Conservation (phyloP, 2,329 filamentous ascomycete genomes). For the Nectriaceae sp. region DNA sequence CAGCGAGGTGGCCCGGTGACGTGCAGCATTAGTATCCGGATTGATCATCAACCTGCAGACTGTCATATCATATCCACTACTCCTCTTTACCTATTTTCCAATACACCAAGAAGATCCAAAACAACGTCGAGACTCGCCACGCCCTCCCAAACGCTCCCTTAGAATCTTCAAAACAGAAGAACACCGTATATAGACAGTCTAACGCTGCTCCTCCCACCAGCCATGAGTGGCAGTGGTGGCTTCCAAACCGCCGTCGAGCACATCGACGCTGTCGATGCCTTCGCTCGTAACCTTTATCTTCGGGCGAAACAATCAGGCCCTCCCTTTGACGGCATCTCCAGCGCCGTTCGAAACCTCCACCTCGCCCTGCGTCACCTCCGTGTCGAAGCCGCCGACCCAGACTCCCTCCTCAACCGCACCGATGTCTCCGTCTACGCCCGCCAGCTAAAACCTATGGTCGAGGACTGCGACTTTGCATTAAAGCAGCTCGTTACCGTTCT, state of each 20-base stretch:
- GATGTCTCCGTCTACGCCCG: slow-evolving; percentile 46
- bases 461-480: slow-evolving; percentile 57
- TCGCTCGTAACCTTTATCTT: slow-evolving; percentile 57
- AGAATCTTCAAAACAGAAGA: background rate
- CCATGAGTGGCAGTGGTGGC: slow-evolving; percentile 36
- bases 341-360: slow-evolving; percentile 55
- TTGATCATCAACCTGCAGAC: no score
- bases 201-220: slow-evolving; percentile 9
- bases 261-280: slow-evolving; percentile 58
- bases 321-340: slow-evolving; percentile 51
- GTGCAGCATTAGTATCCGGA: no score
- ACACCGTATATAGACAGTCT: background rate
- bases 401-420: slow-evolving; percentile 53
- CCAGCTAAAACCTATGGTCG: slow-evolving; percentile 53
- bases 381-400: slow-evolving; percentile 56
- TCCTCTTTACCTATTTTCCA: no score
- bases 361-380: slow-evolving; percentile 59
- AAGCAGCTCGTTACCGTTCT: slow-evolving; percentile 56
- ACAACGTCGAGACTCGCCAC: no score
- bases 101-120: no score
- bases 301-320: slow-evolving; percentile 49
- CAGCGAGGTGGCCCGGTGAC: no score
- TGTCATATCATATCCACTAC: no score
- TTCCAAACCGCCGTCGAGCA: slow-evolving; percentile 42
- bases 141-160: no score